Conservation (phyloP, 2,329 filamentous ascomycete species). For the Trichoderma sp. region DNA sequence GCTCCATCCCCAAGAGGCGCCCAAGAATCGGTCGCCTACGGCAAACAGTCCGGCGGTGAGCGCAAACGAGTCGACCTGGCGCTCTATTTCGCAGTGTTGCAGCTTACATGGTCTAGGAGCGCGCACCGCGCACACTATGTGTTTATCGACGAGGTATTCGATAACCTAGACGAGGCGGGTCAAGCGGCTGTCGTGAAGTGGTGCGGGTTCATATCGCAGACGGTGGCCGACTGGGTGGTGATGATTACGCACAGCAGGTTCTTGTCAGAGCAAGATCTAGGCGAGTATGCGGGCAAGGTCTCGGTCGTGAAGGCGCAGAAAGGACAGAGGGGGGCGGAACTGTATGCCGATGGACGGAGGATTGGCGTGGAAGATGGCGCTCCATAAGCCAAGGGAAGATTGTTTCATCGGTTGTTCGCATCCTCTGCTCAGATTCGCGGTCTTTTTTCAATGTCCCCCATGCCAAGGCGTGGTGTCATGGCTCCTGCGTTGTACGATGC, state of each 20-base stretch:
- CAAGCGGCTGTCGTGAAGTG: slow-evolving; percentile 28
- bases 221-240: not conserved
- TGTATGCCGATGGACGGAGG: slow-evolving; percentile 24
- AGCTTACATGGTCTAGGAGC: slow-evolving; percentile 26
- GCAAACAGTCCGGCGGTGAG: slow-evolving; percentile 30
- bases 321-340: slow-evolving; percentile 27
- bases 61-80: slow-evolving; percentile 30
- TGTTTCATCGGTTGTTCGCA: no score
- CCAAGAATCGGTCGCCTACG: slow-evolving; percentile 26
- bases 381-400: not conserved
- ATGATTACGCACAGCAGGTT: slow-evolving; percentile 30
- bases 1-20: slow-evolving; percentile 14
- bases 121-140: slow-evolving; percentile 30
- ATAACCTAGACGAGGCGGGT: slow-evolving; percentile 28
- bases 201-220: slow-evolving; percentile 26
- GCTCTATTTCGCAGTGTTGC: slow-evolving; percentile 31
- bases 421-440: no score
- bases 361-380: slow-evolving; percentile 18
- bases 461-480: no score
- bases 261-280: slow-evolving; percentile 27
- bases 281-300: not conserved
- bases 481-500: no score
- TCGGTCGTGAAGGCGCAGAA: slow-evolving; percentile 27
- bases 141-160: slow-evolving; percentile 31
- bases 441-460: no score